These are phyloP conservation scores for Sporothrix inflata DNA, from an alignment of 2,329 filamentous ascomycete species.

Conservation along the genomic window DNA sequence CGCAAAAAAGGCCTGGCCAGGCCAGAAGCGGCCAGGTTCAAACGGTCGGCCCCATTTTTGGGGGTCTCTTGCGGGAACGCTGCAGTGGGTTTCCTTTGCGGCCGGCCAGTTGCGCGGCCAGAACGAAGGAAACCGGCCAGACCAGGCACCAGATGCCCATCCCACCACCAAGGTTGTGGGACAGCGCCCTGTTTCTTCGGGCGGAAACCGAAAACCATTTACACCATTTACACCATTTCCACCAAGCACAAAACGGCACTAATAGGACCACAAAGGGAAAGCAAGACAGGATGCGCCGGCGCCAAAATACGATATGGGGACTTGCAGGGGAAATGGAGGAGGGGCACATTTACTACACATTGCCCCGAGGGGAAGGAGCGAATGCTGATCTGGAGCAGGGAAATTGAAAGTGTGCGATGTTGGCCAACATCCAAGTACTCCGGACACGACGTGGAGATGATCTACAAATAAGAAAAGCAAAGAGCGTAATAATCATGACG, in stretches of 20 bases:
- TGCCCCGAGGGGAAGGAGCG: not conserved
- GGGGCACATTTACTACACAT: not conserved
- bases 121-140: not conserved
- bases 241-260: not conserved
- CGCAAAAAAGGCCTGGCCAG: not conserved
- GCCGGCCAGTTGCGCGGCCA: not conserved
- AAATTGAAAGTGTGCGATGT: not conserved
- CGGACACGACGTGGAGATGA: not conserved
- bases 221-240: not conserved
- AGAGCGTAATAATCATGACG: slow-evolving; percentile 2
- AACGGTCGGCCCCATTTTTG: slow-evolving; percentile 11
- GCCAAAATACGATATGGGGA: slow-evolving; percentile 2
- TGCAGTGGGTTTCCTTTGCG: not conserved
- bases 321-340: not conserved
- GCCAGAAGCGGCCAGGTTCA: too few relatives aligned
- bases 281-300: not conserved
- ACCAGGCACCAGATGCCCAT: slow-evolving; percentile 5
- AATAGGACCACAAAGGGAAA: not conserved
- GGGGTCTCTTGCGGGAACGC: not conserved
- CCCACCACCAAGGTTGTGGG: slow-evolving; percentile 26
- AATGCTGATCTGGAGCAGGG: not conserved
- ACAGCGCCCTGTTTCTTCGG: slow-evolving; percentile 20
- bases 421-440: not conserved
- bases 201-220: not conserved
- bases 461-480: not conserved